Evolutionary conservation across 2,329 filamentous ascomycete genomes (phyloP), one percentile per base, ranked within the genome.

Genomic region (Biscogniauxia sp.): DNA sequence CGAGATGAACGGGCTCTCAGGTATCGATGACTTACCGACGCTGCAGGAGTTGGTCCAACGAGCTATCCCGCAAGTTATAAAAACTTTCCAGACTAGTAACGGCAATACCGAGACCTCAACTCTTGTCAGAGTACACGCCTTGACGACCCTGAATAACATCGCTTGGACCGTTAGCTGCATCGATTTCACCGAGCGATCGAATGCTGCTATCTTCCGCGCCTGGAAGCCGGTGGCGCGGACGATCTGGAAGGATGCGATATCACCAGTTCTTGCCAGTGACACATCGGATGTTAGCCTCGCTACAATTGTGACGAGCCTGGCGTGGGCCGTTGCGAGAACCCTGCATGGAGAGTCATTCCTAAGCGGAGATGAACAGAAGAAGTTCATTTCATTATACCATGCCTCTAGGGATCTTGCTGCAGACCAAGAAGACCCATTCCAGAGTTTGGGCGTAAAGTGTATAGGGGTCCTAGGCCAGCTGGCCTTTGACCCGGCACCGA

Each of bases 391-490:
- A 11, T 78, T 90, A 23, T 89, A 88, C 72, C 83, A 86, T 55
- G 85, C 85, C 23, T 84, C 84, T 20, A 82, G 78, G 68, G 72
- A 61, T 63, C 67, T 80, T 23, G 73, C 70, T 41, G 68, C 69
- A 56, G 66, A 68, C 23, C 54, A 69, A 2, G 73, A 79, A 7
- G 86, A 88, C 63, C 83, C 85, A 26, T 86, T 88, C 75, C 85
- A 86, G 72, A 78, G 79, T 45, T 79, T 89, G 2, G 82, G 85
- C 26, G 85, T 89, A 64, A 89, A 88, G 75, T 88, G 85, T 68
- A 79, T 90, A 64, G 87, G 87, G 57, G 85, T 88, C 6, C 79
- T 90, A 11, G 88, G 87, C 61, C 84, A 86, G 68, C 78, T 90
- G 8, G 87, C 86, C 1, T 76, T 83, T 8, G 75, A 83, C 56